Percentiles rank a stretch among this genome's conserved stretches.
phyloP scores from a whole-genome alignment of 495 filamentous ascomycete species.

The Neurospora terricola region DNA sequence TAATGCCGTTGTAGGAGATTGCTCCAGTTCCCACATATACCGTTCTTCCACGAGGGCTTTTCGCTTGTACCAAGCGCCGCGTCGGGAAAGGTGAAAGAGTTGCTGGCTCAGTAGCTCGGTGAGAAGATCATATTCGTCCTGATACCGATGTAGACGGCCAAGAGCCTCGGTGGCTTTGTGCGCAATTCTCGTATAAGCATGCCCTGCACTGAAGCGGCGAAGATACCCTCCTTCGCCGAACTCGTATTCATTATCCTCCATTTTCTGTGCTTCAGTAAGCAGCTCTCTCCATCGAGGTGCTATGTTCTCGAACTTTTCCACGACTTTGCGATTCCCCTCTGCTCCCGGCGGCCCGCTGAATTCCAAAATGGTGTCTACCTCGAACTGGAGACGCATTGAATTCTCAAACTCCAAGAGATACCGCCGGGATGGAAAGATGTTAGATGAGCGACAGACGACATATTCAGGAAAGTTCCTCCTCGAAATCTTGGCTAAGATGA shows the following conservation, averaged over 20 bases:
- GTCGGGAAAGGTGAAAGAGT: conserved; percentile 73
- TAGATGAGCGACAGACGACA: conserved; percentile 79
- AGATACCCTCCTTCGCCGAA: conserved; percentile 84
- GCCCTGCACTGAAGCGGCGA: conserved; percentile 82
- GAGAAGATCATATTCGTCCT: conserved; percentile 65
- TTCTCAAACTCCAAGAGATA: conserved; percentile 83
- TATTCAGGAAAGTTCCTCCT: conserved; percentile 82
- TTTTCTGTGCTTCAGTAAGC: conserved; percentile 64
- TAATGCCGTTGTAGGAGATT: conserved; percentile 24
- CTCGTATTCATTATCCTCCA: conserved; percentile 72
- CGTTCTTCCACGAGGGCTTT: conserved; percentile 92
- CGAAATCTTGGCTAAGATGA: conserved; percentile 84
- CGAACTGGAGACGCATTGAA: conserved; percentile 70
- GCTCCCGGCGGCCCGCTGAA: conserved; percentile 66
- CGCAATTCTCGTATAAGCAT: conserved; percentile 87
- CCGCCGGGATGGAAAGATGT: conserved; percentile 71
- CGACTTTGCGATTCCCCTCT: conserved; percentile 48
- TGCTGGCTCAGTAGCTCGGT: conserved; percentile 68
- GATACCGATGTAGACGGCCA: conserved; percentile 71
- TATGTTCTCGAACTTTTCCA: conserved; percentile 62
- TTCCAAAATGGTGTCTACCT: conserved; percentile 76
- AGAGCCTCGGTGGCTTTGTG: conserved; percentile 76
- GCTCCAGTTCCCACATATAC: conserved; percentile 65
- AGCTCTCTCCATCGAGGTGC: conserved; percentile 73
- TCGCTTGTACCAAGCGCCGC: conserved; percentile 92